Evolutionary conservation across 2,329 filamentous ascomycete genomes (phyloP).

Genomic region (Epichloe festucae): DNA sequence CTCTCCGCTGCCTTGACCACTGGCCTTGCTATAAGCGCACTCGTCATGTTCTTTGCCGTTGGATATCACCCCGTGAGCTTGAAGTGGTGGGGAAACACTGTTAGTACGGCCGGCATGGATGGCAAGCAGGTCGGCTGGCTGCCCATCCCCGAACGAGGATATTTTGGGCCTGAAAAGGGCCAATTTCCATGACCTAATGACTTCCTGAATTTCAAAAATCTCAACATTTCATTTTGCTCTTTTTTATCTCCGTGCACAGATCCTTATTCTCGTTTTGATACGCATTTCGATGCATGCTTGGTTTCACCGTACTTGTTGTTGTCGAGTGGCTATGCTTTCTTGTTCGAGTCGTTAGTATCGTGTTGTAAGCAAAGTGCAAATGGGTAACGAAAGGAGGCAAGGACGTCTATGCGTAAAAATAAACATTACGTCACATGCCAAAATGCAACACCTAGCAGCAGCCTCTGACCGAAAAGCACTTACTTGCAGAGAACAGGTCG

Average conservation of each 20-base stretch:
- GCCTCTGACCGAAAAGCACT: too few relatives aligned
- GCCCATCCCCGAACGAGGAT: conserved; percentile 13
- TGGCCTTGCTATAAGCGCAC: conserved; percentile 27
- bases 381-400: not conserved
- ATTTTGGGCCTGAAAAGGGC: conserved; percentile 16
- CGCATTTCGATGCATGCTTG: not conserved
- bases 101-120: conserved; percentile 10
- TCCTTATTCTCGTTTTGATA: too few relatives aligned
- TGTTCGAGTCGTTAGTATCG: not conserved
- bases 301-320: not conserved
- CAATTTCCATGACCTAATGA: conserved; percentile 7
- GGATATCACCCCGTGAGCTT: conserved; percentile 17
- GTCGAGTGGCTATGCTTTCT: not conserved
- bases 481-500: too few relatives aligned
- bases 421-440: not conserved
- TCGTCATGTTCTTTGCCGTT: conserved; percentile 31
- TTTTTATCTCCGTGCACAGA: too few relatives aligned
- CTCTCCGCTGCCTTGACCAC: conserved; percentile 28
- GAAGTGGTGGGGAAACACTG: conserved; percentile 31
- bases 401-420: not conserved
- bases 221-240: not conserved
- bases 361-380: not conserved
- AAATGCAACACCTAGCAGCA: too few relatives aligned
- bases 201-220: too few relatives aligned
- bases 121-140: conserved; percentile 11